Conservation (phyloP, 2,329 filamentous ascomycete species). For the Aspergillus texensis region DNA sequence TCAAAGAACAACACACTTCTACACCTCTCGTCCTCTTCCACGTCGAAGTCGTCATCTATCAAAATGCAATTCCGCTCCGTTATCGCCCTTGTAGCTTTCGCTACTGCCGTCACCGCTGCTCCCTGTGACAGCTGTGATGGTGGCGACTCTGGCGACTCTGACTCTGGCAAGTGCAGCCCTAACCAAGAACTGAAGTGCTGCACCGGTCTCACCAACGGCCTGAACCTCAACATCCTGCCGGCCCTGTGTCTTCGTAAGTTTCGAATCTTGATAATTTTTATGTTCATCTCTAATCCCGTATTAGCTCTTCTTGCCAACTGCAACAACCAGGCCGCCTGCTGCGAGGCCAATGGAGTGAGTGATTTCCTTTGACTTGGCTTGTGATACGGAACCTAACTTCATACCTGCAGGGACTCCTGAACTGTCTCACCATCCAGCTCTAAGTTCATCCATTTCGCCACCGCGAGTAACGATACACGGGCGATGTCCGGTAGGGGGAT, state of each 20-base stretch:
- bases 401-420: neutral
- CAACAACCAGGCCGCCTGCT: slow-evolving; percentile 3
- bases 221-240: neutral
- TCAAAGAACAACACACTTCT: neutral
- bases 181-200: neutral
- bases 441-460: neutral
- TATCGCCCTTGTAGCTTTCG: neutral
- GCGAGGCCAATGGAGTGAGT: neutral
- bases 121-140: neutral
- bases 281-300: neutral
- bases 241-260: neutral
- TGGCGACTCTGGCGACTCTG: neutral
- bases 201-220: neutral
- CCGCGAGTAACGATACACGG: neutral
- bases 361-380: too few species aligned
- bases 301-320: neutral
- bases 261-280: rapidly evolving
- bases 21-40: neutral
- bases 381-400: neutral
- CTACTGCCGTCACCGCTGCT: neutral
- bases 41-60: neutral
- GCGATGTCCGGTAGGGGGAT: neutral
- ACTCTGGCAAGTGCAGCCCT: neutral
- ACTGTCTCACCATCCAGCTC: slow-evolving; percentile 2
- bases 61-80: neutral